A percentile compares a stretch with the other conserved stretches of the same genome.
phyloP scores from a whole-genome alignment of 257 asterid genomes.

The Solanum bukasovii region DNA sequence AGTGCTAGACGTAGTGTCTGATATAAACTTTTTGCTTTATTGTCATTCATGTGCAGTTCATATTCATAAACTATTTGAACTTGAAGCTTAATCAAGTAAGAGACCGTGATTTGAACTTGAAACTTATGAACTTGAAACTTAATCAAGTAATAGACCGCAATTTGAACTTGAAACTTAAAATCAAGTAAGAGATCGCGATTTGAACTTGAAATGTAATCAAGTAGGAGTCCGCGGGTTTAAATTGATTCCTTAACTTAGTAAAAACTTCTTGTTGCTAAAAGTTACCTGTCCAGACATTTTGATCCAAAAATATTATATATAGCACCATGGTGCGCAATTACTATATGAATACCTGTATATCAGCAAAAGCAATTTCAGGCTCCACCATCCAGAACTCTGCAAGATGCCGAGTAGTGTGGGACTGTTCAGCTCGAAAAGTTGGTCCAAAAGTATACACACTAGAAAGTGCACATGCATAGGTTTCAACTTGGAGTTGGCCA shows the following conservation, averaged over 20 bases:
- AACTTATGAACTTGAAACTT: neutral
- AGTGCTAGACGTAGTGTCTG: neutral
- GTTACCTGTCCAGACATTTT: neutral
- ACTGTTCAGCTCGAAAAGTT: slow-evolving; percentile 89
- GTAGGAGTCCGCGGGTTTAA: neutral
- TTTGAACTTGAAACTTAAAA: neutral
- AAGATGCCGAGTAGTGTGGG: slow-evolving; percentile 90
- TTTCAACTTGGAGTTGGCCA: slow-evolving; percentile 94
- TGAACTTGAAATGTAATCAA: neutral
- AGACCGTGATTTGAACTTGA: neutral
- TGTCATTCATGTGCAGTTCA: neutral
- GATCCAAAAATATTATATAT: neutral
- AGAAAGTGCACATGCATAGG: slow-evolving; percentile 85
- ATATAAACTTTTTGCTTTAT: neutral
- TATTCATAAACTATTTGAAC: neutral
- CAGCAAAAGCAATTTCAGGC: slow-evolving; percentile 95
- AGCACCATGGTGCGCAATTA: neutral
- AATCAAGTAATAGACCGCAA: neutral
- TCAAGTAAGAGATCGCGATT: neutral
- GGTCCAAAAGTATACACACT: slow-evolving; percentile 96
- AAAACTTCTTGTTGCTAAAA: neutral
- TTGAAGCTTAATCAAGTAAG: neutral
- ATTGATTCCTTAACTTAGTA: neutral
- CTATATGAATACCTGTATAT: slow-evolving; percentile 47
- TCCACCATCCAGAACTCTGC: slow-evolving; percentile 99